These are phyloP conservation scores for Vanrija pseudolonga DNA, from an alignment of 1,284 basidiomycete genomes.

Conservation along the genomic window DNA sequence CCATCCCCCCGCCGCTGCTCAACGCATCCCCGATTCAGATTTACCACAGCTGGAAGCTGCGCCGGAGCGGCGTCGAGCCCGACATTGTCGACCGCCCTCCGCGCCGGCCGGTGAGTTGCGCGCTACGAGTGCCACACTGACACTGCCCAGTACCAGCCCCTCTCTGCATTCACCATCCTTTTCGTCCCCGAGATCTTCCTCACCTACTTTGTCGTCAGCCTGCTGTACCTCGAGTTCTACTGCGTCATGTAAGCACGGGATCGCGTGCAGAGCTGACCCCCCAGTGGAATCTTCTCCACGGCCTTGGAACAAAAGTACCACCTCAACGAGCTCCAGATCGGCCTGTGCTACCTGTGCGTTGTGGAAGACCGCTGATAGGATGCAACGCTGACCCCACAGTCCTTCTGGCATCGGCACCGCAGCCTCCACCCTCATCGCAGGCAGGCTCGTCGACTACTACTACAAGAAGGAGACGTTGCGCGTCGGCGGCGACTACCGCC, in stretches of 20 bases:
- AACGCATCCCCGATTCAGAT: conserved; percentile 32
- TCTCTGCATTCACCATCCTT: conserved; percentile 41
- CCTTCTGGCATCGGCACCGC: conserved; percentile 42
- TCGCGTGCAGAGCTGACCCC: not conserved
- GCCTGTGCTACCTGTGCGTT: conserved; percentile 46
- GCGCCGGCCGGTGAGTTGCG: conserved; percentile 22
- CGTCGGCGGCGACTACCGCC: conserved; percentile 39
- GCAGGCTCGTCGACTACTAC: conserved; percentile 41
- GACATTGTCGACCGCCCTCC: conserved; percentile 31
- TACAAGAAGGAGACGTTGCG: conserved; percentile 38
- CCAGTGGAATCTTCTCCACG: conserved; percentile 38
- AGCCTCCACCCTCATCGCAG: conserved; percentile 32
- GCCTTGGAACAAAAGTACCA: conserved; percentile 39
- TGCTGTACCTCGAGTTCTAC: conserved; percentile 48
- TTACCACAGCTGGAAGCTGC: conserved; percentile 19
- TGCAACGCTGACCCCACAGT: conserved; percentile 11
- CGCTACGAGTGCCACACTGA: not conserved
- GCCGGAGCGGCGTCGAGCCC: conserved; percentile 8
- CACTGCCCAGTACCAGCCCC: conserved; percentile 34
- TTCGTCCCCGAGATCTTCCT: conserved; percentile 43
- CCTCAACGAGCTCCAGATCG: conserved; percentile 45
- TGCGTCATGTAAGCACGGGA: conserved; percentile 39
- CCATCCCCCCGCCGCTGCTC: conserved; percentile 41
- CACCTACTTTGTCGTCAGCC: conserved; percentile 34
- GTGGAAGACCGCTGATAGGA: not conserved